Evolutionary conservation across 164 flowering plant genomes (phyloP).

Genomic region (Buxus sempervirens): DNA sequence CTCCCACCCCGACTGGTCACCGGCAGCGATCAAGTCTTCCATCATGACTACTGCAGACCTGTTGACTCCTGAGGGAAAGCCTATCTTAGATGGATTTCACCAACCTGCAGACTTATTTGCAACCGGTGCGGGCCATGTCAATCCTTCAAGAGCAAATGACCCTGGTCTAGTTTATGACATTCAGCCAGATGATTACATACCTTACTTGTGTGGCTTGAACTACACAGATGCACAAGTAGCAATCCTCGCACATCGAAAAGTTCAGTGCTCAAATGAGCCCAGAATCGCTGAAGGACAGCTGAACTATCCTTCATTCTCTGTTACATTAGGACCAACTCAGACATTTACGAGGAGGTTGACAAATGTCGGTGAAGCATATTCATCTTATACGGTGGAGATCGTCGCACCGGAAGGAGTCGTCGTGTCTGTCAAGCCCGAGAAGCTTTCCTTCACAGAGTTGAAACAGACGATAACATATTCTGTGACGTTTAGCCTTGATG

Average conservation of each 20-base stretch:
- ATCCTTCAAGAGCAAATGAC: constrained; percentile 39
- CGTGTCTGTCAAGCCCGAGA: constrained; percentile 25
- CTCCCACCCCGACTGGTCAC: constrained; percentile 58
- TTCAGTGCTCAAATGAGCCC: too few species aligned
- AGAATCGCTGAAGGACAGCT: constrained; percentile 34
- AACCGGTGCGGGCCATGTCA: constrained; percentile 57
- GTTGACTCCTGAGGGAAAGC: constrained; percentile 23
- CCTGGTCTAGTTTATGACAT: constrained; percentile 56
- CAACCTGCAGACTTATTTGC: constrained; percentile 35
- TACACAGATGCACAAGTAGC: constrained; percentile 24
- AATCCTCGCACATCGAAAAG: constrained; percentile 14
- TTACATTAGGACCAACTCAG: constrained; percentile 22
- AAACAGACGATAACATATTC: constrained; percentile 27
- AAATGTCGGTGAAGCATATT: constrained; percentile 34
- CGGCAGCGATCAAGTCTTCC: constrained; percentile 55
- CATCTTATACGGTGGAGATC: constrained; percentile 24
- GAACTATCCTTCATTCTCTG: constrained; percentile 50
- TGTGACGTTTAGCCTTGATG: constrained; percentile 23
- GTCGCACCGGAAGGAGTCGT: constrained; percentile 28
- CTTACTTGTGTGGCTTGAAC: constrained; percentile 51
- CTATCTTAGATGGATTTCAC: constrained; percentile 30
- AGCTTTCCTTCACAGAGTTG: constrained; percentile 24
- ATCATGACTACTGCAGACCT: too few species aligned
- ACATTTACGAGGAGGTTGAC: constrained; percentile 36
- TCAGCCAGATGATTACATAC: constrained; percentile 42